Evolutionary conservation across 2,329 filamentous ascomycete genomes (phyloP).

Genomic region (Magnaporthiopsis rhizophila): DNA sequence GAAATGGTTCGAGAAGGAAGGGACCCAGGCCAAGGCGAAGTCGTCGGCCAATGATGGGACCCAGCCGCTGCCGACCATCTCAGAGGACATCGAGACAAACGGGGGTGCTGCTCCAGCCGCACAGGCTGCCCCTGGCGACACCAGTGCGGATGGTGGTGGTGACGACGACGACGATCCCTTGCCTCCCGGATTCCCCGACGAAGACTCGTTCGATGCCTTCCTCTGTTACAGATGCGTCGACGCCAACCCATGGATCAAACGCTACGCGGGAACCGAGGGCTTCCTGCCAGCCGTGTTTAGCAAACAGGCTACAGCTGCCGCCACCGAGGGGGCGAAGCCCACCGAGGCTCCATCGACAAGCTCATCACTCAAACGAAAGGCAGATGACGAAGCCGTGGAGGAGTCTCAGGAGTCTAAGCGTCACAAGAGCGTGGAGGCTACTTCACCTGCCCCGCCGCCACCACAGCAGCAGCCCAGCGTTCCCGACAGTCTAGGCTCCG

Average conservation of each 20-base stretch:
- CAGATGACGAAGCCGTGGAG: constrained; percentile 40
- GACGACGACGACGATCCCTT: constrained; percentile 54
- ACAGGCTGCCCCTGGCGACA: constrained; percentile 14
- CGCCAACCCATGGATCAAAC: constrained; percentile 83
- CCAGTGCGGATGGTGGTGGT: constrained; percentile 17
- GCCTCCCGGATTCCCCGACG: constrained; percentile 78
- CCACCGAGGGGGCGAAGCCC: constrained; percentile 7
- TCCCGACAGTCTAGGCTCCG: background rate
- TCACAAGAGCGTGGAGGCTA: constrained; percentile 35
- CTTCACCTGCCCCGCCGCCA: constrained; percentile 8
- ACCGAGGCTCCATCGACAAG: constrained; percentile 9
- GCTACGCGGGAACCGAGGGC: constrained; percentile 70
- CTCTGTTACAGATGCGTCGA: constrained; percentile 93
- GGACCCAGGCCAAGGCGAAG: constrained; percentile 15
- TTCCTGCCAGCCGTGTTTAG: constrained; percentile 69
- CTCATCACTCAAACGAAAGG: constrained; percentile 51
- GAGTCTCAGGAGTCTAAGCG: constrained; percentile 40
- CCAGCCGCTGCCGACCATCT: constrained; percentile 36
- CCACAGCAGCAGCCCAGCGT: constrained; percentile 1
- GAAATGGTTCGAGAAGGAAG: constrained; percentile 56
- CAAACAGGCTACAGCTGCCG: constrained; percentile 14
- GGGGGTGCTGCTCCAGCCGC: background rate
- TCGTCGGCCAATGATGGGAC: constrained; percentile 7
- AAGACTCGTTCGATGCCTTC: constrained; percentile 83
- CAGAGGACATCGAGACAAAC: constrained; percentile 35